A percentile compares a stretch with the other conserved stretches of the same genome.
These are phyloP conservation scores for Peniophora sp. DNA, from an alignment of 1,284 basidiomycete species.

Conservation along the genomic window DNA sequence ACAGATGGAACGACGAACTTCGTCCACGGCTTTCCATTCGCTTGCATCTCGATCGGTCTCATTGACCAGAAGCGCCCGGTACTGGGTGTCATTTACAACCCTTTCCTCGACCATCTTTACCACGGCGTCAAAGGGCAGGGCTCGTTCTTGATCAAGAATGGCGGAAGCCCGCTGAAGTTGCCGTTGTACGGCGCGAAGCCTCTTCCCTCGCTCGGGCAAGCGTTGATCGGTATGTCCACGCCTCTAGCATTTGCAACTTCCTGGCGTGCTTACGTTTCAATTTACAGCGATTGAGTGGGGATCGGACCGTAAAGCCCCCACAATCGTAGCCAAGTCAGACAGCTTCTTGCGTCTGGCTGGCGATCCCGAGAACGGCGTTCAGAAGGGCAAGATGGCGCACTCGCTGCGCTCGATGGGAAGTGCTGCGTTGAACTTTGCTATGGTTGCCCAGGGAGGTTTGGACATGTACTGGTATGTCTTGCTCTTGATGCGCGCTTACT, in stretches of 20 bases:
- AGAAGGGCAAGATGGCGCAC: conserved; percentile 82
- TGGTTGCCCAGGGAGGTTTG: conserved; percentile 79
- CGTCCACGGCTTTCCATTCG: conserved; percentile 85
- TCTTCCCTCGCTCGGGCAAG: conserved; percentile 70
- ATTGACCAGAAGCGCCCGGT: conserved; percentile 76
- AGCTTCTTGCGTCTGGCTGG: conserved; percentile 77
- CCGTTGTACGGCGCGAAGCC: conserved; percentile 65
- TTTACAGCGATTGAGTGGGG: conserved; percentile 91
- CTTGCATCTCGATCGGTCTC: conserved; percentile 87
- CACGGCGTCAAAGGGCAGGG: conserved; percentile 76
- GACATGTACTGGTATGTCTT: conserved; percentile 74
- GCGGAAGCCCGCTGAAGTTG: conserved; percentile 54
- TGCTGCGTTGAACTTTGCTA: conserved; percentile 77
- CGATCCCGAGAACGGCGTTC: conserved; percentile 54
- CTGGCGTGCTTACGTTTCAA: not conserved
- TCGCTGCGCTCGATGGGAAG: conserved; percentile 79
- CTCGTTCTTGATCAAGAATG: conserved; percentile 60
- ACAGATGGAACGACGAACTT: conserved; percentile 93
- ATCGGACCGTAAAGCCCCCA: conserved; percentile 60
- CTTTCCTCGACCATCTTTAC: conserved; percentile 84
- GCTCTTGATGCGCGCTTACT: not conserved
- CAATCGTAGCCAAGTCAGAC: conserved; percentile 58
- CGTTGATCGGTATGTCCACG: conserved; percentile 64
- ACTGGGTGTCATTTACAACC: conserved; percentile 89
- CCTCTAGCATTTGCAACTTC: not conserved